These are phyloP conservation scores for Solanum medicagineum DNA, from an alignment of 257 asterid species.

Conservation along the genomic window DNA sequence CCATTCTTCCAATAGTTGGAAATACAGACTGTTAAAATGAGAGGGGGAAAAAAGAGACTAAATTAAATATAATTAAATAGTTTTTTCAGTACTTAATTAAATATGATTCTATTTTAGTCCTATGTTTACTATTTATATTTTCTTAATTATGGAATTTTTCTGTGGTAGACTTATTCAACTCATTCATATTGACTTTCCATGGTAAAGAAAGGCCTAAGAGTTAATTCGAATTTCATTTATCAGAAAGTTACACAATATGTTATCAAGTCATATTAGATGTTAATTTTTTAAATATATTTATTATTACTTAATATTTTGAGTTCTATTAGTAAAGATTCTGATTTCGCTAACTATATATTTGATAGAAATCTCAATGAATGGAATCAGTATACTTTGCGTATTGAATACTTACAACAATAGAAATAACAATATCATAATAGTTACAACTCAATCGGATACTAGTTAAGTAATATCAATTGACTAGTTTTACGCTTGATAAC, in stretches of 20 bases:
- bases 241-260: background rate
- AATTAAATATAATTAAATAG: background rate
- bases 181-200: background rate
- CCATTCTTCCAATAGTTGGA: background rate
- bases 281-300: background rate
- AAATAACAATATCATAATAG: background rate
- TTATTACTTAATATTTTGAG: background rate
- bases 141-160: background rate
- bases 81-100: background rate
- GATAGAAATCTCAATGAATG: background rate
- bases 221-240: background rate
- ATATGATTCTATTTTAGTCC: background rate
- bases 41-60: background rate
- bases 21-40: background rate
- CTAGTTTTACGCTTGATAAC: background rate
- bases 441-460: background rate
- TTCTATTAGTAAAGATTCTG: rapidly evolving
- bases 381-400: background rate
- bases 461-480: background rate
- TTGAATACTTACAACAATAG: background rate
- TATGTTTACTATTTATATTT: background rate
- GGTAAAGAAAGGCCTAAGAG: background rate
- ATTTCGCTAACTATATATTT: rapidly evolving
- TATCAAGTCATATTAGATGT: background rate
- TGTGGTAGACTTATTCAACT: background rate